Conservation (phyloP, 805 yeast genomes). For the Wickerhamiella allomyrinae region DNA sequence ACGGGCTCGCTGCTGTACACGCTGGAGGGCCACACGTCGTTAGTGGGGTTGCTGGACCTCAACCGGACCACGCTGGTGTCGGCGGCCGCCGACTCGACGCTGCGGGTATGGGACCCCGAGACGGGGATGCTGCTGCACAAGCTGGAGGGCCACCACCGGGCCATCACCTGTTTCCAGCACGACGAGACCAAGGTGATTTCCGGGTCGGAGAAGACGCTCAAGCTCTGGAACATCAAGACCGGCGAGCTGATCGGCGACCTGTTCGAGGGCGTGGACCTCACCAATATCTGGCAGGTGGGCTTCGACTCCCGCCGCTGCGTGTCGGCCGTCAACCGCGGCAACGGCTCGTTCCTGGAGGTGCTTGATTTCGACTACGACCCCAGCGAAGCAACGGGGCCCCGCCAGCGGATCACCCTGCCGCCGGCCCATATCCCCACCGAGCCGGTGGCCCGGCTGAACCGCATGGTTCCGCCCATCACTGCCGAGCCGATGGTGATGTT, state of each 20-base stretch:
- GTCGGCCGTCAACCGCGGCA: conserved; percentile 72
- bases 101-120: conserved; percentile 85
- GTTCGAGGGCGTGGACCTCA: conserved; percentile 49
- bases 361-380: conserved; percentile 50
- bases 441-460: neutral
- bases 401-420: neutral
- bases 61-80: conserved; percentile 67
- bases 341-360: conserved; percentile 65
- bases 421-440: neutral
- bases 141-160: conserved; percentile 61
- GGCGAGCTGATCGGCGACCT: conserved; percentile 64
- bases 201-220: conserved; percentile 78
- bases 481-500: too few species aligned
- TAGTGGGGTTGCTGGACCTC: conserved; percentile 76
- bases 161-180: conserved; percentile 88
- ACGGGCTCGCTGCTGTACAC: conserved; percentile 58
- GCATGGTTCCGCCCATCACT: too few species aligned
- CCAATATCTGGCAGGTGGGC: conserved; percentile 84
- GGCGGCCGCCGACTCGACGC: conserved; percentile 90
- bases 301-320: conserved; percentile 75
- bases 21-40: conserved; percentile 73
- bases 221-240: conserved; percentile 70
- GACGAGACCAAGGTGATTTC: conserved; percentile 73
- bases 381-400: neutral
- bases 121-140: conserved; percentile 53